Evolutionary conservation across 106 monocot genomes (phyloP), one percentile per base, ranked within the genome.

Genomic region (Hemerocallis citrina): DNA sequence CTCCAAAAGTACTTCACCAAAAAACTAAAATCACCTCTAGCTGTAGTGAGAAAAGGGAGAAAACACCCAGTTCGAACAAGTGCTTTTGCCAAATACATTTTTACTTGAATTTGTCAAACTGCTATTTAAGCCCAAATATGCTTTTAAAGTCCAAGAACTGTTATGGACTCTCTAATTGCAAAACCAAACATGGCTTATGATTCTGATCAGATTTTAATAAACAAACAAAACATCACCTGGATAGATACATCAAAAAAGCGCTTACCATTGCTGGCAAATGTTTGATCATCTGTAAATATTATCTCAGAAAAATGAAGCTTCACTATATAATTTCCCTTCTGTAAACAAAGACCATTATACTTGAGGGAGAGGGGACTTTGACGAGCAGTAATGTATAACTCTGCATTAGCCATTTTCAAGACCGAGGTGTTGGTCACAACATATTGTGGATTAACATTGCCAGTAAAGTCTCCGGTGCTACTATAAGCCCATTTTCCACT

Each of bases 201-300:
- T 45, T 15, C 7, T 1, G 24, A 49, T 31, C 4, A 39, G 20
- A 39, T 59, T 59, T 24, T 59, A 23, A 32, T 4, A 28, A 29
- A n/a, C n/a, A n/a, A 56, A 57, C 21, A 14, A 31, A 71, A 32
- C 34, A 5, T 76, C 6, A 78, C 83, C 78, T 83, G 78, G 7
- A 83, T 78, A 20, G 34, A 72, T 36, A 78, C 83, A 65, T 83
- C 83, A 68, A 83, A 83, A 10, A 68, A 27, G 16, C 83, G 83
- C 24, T 55, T 74, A 27, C 78, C 78, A 47, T 55, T 16, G 23
- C 70, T 78, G 8, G 34, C 12, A 38, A 20, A 83, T 65, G 78
- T 68, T 33, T 59, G 34, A 24, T 63, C 60, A 59, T 75, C 54
- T 12, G 74, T 68, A 58, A 83, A 74, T 24, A 74, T 64, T 45